Percentiles rank a stretch among this genome's conserved stretches.
Evolutionary conservation across 2,329 filamentous ascomycete species (phyloP).

Genomic region (Paraphaeosphaeria minitans): DNA sequence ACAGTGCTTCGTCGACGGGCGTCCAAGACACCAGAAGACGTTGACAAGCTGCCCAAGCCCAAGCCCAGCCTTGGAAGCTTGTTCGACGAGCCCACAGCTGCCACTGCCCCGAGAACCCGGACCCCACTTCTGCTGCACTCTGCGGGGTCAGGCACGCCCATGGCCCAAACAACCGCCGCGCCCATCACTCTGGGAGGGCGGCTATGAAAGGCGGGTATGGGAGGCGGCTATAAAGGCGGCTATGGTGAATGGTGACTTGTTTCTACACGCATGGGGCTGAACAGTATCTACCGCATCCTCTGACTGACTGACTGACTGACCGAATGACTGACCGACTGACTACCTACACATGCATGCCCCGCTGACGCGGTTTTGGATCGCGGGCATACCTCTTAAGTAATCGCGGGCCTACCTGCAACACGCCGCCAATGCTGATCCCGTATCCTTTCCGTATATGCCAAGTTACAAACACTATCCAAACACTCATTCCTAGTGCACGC

Average conservation of each 20-base stretch:
- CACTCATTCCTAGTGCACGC: constrained; percentile 34
- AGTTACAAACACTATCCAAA: not conserved
- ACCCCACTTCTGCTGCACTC: constrained; percentile 6
- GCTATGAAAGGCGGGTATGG: not conserved
- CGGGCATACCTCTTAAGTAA: no score
- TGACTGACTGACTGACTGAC: not conserved
- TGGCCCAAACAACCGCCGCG: constrained; percentile 1
- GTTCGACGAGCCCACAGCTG: constrained; percentile 1
- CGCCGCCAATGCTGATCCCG: not conserved
- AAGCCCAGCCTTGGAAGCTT: constrained; percentile 4
- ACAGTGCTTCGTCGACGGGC: constrained; percentile 8
- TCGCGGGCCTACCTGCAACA: no score
- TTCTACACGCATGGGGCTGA: not conserved
- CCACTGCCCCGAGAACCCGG: constrained; percentile 4
- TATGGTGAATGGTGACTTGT: not conserved
- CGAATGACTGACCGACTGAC: no score
- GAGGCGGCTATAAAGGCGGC: no score
- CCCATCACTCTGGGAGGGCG: not conserved
- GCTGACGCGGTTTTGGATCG: no score
- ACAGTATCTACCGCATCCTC: not conserved
- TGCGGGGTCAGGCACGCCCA: constrained; percentile 12
- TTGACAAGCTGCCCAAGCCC: constrained; percentile 2
- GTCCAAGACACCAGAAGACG: not conserved
- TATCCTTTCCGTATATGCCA: not conserved
- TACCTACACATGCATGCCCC: not conserved